Conservation (phyloP, 495 filamentous ascomycete species). For the Staphylotrichum longicolle region DNA sequence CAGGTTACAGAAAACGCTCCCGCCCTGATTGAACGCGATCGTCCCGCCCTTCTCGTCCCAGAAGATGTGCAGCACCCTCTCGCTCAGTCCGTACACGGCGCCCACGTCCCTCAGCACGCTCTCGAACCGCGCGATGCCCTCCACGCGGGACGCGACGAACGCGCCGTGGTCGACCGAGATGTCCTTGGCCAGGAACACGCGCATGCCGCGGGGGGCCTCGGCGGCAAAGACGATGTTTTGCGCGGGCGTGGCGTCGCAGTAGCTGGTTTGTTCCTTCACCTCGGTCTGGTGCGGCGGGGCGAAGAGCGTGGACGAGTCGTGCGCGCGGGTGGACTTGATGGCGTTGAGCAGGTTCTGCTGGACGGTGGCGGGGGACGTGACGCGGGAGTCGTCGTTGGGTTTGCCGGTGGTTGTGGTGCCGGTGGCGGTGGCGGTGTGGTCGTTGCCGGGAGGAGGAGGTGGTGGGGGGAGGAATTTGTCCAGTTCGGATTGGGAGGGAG, state of each 20-base stretch:
- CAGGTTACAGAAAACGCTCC: constrained; percentile 91
- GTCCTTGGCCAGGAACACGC: constrained; percentile 64
- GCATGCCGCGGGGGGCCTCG: constrained; percentile 66
- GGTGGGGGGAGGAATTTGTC: constrained; percentile 39
- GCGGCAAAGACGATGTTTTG: constrained; percentile 76
- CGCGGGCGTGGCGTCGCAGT: constrained; percentile 81
- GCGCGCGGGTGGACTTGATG: constrained; percentile 74
- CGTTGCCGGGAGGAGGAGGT: constrained; percentile 8
- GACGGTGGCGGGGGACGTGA: constrained; percentile 55
- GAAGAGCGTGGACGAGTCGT: constrained; percentile 69
- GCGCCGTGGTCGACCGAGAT: constrained; percentile 34
- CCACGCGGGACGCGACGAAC: constrained; percentile 63
- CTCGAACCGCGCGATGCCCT: constrained; percentile 67
- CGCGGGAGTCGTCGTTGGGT: constrained; percentile 39
- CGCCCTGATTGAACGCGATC: constrained; percentile 82
- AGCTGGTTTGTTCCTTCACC: constrained; percentile 80
- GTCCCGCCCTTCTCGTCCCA: constrained; percentile 74
- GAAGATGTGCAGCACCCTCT: constrained; percentile 73
- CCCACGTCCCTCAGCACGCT: constrained; percentile 66
- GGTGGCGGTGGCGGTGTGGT: background rate
- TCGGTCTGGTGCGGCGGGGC: constrained; percentile 65
- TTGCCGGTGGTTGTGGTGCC: background rate
- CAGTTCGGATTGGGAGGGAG: constrained; percentile 36
- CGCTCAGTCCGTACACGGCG: constrained; percentile 63
- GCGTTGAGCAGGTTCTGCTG: constrained; percentile 73